phyloP scores from a whole-genome alignment of 805 yeast genomes.

The Barnettozyma sucrosica region DNA sequence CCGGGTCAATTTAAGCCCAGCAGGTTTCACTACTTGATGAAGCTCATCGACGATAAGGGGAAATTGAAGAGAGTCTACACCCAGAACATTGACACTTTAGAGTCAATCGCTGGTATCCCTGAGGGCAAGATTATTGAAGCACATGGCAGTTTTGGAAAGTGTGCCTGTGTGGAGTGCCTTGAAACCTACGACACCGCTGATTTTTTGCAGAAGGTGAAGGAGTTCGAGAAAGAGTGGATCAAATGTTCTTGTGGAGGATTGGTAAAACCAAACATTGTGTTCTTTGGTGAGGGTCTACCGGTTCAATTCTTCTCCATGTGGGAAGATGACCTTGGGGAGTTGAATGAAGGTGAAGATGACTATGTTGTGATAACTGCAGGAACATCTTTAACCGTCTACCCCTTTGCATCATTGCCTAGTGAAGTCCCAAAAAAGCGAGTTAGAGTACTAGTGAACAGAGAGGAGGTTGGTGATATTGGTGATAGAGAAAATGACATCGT shows the following conservation, averaged over 20 bases:
- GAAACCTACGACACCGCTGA: conserved; percentile 43
- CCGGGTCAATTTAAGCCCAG: conserved; percentile 89
- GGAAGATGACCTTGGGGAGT: conserved; percentile 42
- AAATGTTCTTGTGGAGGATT: conserved; percentile 54
- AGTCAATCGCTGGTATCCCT: conserved; percentile 72
- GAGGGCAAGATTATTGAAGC: conserved; percentile 75
- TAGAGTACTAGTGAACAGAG: conserved; percentile 70
- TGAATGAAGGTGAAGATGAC: conserved; percentile 29
- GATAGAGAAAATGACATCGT: conserved; percentile 56
- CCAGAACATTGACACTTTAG: conserved; percentile 91
- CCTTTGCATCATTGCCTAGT: conserved; percentile 79
- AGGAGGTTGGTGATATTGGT: conserved; percentile 68
- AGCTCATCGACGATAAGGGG: conserved; percentile 57
- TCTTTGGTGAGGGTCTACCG: conserved; percentile 89
- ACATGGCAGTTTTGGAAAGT: conserved; percentile 86
- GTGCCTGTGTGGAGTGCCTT: conserved; percentile 77
- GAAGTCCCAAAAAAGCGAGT: conserved; percentile 45
- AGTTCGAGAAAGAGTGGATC: conserved; percentile 7
- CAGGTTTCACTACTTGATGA: conserved; percentile 69
- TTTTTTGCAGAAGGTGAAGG: conserved; percentile 35
- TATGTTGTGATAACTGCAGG: conserved; percentile 87
- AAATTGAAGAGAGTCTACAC: conserved; percentile 70
- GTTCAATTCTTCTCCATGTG: conserved; percentile 57
- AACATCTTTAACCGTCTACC: conserved; percentile 82
- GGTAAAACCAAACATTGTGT: conserved; percentile 91